A percentile compares a stretch with the other conserved stretches of the same genome.
These are phyloP conservation scores for Saccharomycopsis fibuligera DNA, from an alignment of 805 yeast genomes.

Conservation along the genomic window DNA sequence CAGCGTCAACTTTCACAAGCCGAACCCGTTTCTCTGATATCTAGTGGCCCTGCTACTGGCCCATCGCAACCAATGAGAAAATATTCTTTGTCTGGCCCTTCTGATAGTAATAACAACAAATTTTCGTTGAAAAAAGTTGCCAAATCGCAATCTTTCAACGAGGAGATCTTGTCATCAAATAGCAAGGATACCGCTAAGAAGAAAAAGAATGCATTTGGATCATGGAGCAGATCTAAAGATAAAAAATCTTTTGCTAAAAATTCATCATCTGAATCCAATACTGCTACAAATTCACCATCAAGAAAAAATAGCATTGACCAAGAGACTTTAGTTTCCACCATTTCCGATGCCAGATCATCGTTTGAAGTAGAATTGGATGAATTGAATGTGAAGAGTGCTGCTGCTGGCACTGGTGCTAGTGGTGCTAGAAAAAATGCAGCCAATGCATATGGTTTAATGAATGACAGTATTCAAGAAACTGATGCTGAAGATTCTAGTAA, in stretches of 20 bases:
- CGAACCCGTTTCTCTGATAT: too few relatives aligned
- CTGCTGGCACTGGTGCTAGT: neutral
- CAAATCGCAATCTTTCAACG: slow-evolving; percentile 9
- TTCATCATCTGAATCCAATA: neutral
- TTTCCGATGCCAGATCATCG: too few relatives aligned
- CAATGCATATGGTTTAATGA: neutral
- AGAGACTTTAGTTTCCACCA: too few relatives aligned
- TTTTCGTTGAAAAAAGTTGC: slow-evolving; percentile 4
- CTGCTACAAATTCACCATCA: neutral
- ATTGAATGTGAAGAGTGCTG: too few relatives aligned
- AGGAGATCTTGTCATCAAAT: neutral
- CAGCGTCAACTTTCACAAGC: too few relatives aligned
- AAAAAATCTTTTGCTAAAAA: neutral
- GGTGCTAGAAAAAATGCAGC: neutral
- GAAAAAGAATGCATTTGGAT: slow-evolving; percentile 4
- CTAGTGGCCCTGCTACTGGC: too few relatives aligned
- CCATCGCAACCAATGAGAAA: too few relatives aligned
- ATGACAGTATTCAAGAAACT: neutral
- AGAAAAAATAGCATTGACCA: neutral
- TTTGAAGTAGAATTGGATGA: too few relatives aligned
- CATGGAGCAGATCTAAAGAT: slow-evolving; percentile 9
- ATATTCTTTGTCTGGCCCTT: too few relatives aligned
- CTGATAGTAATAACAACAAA: too few relatives aligned
- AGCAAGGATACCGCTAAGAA: neutral
- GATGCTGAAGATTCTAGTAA: neutral